These are phyloP conservation scores for Carpinus viminea DNA, from an alignment of 306 rosid species.

Conservation along the genomic window DNA sequence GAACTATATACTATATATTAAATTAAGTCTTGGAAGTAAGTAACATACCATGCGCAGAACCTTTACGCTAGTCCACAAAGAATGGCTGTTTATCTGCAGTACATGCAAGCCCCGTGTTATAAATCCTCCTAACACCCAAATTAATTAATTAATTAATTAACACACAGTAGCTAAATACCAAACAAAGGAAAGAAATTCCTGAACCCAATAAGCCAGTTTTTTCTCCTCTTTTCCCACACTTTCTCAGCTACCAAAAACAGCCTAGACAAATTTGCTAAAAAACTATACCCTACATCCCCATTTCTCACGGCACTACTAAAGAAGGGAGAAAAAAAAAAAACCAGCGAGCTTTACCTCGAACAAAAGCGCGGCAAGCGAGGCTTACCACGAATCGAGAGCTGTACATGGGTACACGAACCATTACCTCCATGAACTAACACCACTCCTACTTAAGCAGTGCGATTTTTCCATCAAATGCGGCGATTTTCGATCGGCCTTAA, in stretches of 20 bases:
- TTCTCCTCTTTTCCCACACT: slow-evolving; percentile 17
- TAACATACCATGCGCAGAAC: neutral
- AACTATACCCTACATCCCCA: slow-evolving; percentile 35
- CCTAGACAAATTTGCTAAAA: neutral
- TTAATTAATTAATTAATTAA: neutral
- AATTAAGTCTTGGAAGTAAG: neutral
- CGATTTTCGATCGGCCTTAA: slow-evolving; percentile 50
- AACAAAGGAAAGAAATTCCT: too few species aligned
- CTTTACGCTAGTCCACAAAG: neutral
- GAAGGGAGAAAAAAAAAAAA: neutral
- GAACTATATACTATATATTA: too few species aligned
- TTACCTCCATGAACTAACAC: slow-evolving; percentile 65
- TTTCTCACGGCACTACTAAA: slow-evolving; percentile 6
- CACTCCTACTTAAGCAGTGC: slow-evolving; percentile 28
- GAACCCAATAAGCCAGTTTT: neutral
- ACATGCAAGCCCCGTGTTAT: neutral
- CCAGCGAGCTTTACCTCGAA: slow-evolving; percentile 58
- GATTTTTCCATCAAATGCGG: slow-evolving; percentile 74
- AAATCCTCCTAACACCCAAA: neutral
- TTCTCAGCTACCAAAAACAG: slow-evolving; percentile 30
- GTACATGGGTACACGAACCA: slow-evolving; percentile 48
- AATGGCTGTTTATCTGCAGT: neutral
- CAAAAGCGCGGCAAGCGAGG: slow-evolving; percentile 45
- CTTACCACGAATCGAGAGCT: slow-evolving; percentile 50
- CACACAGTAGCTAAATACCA: too few species aligned